phyloP scores from a whole-genome alignment of 345 rosid genomes.

The Litchi chinensis region DNA sequence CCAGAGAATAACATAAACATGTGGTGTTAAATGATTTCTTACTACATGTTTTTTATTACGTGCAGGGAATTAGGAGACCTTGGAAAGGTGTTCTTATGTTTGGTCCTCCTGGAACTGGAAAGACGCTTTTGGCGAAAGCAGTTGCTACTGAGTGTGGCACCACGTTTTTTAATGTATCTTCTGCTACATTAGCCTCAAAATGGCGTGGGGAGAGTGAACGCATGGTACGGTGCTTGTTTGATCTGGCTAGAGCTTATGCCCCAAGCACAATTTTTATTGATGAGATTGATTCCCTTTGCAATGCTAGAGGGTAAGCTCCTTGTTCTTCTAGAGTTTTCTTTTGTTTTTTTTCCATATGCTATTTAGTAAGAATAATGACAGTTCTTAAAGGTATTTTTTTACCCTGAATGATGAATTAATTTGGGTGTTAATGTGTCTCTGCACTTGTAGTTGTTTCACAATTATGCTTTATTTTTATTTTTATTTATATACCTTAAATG shows the following conservation, averaged over 20 bases:
- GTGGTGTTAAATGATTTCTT: background rate
- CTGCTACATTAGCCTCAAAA: conserved; percentile 95
- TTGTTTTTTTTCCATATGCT: too few relatives aligned
- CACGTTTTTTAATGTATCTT: conserved; percentile 94
- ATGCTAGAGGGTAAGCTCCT: conserved; percentile 83
- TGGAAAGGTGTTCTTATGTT: conserved; percentile 99
- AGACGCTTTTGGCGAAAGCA: conserved; percentile 93
- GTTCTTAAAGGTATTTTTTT: background rate
- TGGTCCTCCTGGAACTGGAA: conserved; percentile 99
- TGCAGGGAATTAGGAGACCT: conserved; percentile 98
- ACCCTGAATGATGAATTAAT: background rate
- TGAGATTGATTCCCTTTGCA: conserved; percentile 97
- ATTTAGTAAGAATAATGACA: background rate
- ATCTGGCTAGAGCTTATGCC: conserved; percentile 93
- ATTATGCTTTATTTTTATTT: background rate
- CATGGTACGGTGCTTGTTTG: conserved; percentile 96
- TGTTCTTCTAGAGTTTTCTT: conserved; percentile 8
- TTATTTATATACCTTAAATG: background rate
- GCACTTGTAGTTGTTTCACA: background rate
- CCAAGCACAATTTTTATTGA: conserved; percentile 97
- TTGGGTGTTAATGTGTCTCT: background rate
- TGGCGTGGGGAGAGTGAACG: conserved; percentile 99
- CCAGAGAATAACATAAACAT: background rate
- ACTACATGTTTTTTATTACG: background rate
- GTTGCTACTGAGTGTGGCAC: conserved; percentile 99